Evolutionary conservation across 1,139 yeast species (phyloP), one percentile per base, ranked within the genome.

Genomic region (Blastobotrys proliferans): DNA sequence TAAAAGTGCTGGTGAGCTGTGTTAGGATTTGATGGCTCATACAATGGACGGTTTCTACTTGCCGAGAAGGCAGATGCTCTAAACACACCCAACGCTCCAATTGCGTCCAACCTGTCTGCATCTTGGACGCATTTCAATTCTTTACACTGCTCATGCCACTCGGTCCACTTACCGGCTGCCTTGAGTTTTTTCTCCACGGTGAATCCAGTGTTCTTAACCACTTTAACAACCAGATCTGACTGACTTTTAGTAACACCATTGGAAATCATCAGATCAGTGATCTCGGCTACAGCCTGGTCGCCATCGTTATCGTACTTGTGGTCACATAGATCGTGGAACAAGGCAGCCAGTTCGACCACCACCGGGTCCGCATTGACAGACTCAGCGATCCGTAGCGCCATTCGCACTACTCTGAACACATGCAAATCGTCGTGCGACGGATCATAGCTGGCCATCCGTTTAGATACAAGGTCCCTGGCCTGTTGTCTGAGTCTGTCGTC

Each of bases 61-160:
- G 63, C 58, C 3, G 67, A 56, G 44, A 52, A 66, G 11, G 68
- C 67, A 1, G 67, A 57, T 3, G 56, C 60, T 17, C 70, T 52
- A 32, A 63, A 52, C 22, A 66, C 49, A 6, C 70, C 70, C 41
- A 66, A 49, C 3, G 62, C 61, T 6, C 70, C 70, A 38, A 64
- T 61, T 4, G 70, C 69, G 38, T 66, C 70, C 8, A 66, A 52
- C 33, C 68, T 48, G 45, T 66, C 70, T 3, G 70, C 70, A 45
- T 66, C 70, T 42, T 60, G 64, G 4, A 66, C 66, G 48, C 62
- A 61, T 36, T 58, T 61, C 40, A 61, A 54, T 45, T 64, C 68
- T 6, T 36, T 35, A 37, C 63, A 57, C 9, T 43, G 46, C 14
- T 50, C 47, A 35, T 57, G 61, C 62, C 62, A 59, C 10, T 45